Base-by-base conservation (phyloP, 768 basidiomycete species). In the Boletus patriciae region DNA sequence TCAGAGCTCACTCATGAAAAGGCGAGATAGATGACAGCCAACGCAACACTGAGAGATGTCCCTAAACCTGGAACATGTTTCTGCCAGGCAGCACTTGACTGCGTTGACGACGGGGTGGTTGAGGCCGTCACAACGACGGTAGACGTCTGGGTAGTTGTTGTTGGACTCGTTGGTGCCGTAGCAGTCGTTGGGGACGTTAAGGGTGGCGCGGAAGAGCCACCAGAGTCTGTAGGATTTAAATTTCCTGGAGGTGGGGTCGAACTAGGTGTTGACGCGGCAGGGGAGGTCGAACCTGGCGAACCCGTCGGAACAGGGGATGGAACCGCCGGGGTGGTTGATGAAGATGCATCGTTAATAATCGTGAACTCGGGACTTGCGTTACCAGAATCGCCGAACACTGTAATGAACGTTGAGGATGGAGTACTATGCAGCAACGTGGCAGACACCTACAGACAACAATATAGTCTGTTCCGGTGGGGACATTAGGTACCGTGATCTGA, bases 271-370 rank as follows among this genome's bases (percentile, higher is more conserved):
- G 62, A 9, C 15, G 40, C 15, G 2, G 44, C 16, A 21, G 59
- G 21, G 8, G 65, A 11, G 13, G 53, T 33, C 23, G 58, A 12
- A 48, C 33, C 47, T 38, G 61, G 27, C 15, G 51, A 19, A 46
- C 27, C 38, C 12, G 66, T 33, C 10, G 58, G 29, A 7, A 10
- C 6, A 45, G 64, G 41, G 21, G 52, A 34, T 6, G 68, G 42
- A 10, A 60, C 13, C 46, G 21, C 33, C 27, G 65, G 40, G 19
- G 63, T 46, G 9, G n/a, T n/a, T n/a, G 69, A 73, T 42, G 78
- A 79, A 54, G 80, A 75, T 27, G 72, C 68, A 62, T 92, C 92
- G 37, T 96, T 81, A 61, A 81, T 70, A 41, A 76, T 76, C 54
- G 75, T 75, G 38, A 76, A 78, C 46, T 69, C 23, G 16, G 73